Percentiles rank a stretch among this genome's conserved stretches.
These are phyloP conservation scores for Centella asiatica DNA, from an alignment of 129 eudicot genomes.

Conservation along the genomic window DNA sequence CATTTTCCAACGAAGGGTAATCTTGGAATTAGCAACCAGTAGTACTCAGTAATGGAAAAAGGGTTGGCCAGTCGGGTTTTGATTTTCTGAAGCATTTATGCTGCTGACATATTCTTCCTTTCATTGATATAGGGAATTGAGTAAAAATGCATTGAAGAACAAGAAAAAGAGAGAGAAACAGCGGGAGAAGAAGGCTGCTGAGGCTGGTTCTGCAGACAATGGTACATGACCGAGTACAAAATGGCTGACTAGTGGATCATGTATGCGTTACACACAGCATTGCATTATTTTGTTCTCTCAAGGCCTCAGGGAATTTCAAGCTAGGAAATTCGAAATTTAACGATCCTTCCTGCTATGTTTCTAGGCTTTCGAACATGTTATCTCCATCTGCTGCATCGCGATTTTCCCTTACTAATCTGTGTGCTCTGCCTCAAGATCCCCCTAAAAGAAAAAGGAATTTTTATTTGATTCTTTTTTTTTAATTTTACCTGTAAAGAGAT, in stretches of 20 bases:
- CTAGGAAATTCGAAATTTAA: neutral
- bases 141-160: slow-evolving; percentile 88
- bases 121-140: slow-evolving; percentile 47
- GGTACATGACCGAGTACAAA: slow-evolving; percentile 12
- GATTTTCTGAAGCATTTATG: slow-evolving; percentile 1
- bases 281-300: neutral
- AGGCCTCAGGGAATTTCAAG: neutral
- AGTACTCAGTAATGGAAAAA: neutral
- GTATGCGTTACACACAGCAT: neutral
- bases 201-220: slow-evolving; percentile 36
- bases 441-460: no score
- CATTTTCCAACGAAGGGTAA: neutral
- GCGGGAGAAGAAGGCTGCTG: slow-evolving; percentile 84
- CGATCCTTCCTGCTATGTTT: neutral
- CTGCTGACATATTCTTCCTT: neutral
- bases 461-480: no score
- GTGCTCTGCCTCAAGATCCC: no score
- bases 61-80: neutral
- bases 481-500: no score
- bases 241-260: neutral
- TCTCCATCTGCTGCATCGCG: no score
- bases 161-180: slow-evolving; percentile 95
- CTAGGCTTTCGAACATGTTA: neutral
- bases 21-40: neutral
- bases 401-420: no score